Conservation (phyloP, 352 stramenopile genomes). For the Pelagophyceae sp. region DNA sequence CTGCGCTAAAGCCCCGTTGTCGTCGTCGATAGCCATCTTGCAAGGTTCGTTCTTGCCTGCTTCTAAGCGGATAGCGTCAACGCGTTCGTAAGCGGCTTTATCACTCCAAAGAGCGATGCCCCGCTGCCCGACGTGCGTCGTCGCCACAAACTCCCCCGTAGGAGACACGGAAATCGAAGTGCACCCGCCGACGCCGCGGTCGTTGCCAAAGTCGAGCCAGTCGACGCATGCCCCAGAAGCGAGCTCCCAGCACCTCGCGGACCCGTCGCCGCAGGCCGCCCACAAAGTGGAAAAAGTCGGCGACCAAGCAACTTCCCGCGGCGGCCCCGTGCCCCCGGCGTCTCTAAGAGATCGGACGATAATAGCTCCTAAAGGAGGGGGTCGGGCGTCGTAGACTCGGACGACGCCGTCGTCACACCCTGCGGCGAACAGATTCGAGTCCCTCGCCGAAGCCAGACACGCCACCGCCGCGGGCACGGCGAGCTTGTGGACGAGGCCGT, state of each 20-base stretch:
- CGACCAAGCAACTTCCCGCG: slow-evolving; percentile 68
- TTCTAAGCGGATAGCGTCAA: slow-evolving; percentile 36
- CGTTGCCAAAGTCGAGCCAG: slow-evolving; percentile 82
- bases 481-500: slow-evolving; percentile 52
- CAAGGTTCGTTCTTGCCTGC: too few species aligned
- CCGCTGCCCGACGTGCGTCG: slow-evolving; percentile 74
- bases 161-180: slow-evolving; percentile 80
- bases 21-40: too few species aligned
- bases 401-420: slow-evolving; percentile 68
- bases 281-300: slow-evolving; percentile 66
- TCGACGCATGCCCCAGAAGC: slow-evolving; percentile 85
- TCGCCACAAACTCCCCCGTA: slow-evolving; percentile 88
- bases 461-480: slow-evolving; percentile 55
- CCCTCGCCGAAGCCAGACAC: slow-evolving; percentile 62
- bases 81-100: slow-evolving; percentile 37
- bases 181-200: too few species aligned
- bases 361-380: slow-evolving; percentile 36
- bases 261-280: slow-evolving; percentile 67
- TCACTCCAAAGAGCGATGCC: slow-evolving; percentile 91
- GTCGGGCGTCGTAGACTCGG: slow-evolving; percentile 63
- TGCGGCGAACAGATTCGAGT: slow-evolving; percentile 64
- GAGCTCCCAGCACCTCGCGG: slow-evolving; percentile 82
- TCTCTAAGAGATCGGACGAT: slow-evolving; percentile 39
- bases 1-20: slow-evolving; percentile 34
- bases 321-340: slow-evolving; percentile 37